Percentiles rank a stretch among this genome's conserved stretches.
Conservation (phyloP, 2,329 filamentous ascomycete species). For the Pestalotiopsis sp. region DNA sequence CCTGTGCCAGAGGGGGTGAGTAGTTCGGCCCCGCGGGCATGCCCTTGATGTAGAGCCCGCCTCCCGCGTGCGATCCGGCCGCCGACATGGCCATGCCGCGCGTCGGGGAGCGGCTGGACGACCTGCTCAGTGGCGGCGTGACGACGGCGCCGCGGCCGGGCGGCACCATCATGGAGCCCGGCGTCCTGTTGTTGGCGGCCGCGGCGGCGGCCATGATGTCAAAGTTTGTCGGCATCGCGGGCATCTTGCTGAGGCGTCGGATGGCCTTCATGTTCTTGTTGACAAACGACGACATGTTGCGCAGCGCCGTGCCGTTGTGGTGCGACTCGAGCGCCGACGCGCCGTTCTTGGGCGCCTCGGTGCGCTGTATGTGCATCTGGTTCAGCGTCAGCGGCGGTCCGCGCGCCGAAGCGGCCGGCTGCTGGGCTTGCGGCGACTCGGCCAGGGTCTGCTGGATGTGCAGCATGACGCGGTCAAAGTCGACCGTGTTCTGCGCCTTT, state of each 20-base stretch:
- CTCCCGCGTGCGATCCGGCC: neutral
- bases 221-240: conserved; percentile 33
- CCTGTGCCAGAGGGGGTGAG: neutral
- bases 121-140: conserved; percentile 37
- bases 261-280: conserved; percentile 45
- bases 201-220: conserved; percentile 26
- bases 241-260: conserved; percentile 43
- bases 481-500: conserved; percentile 36
- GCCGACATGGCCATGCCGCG: conserved; percentile 5
- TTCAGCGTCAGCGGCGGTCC: conserved; percentile 34
- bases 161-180: too few relatives aligned
- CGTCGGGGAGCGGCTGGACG: conserved; percentile 31
- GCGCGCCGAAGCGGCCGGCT: conserved; percentile 24
- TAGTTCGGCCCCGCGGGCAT: conserved; percentile 14
- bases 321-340: conserved; percentile 42
- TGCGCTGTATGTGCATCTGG: conserved; percentile 42
- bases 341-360: conserved; percentile 31
- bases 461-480: conserved; percentile 48
- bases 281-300: conserved; percentile 47
- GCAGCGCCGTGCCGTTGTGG: conserved; percentile 43
- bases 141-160: conserved; percentile 13
- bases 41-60: conserved; percentile 7
- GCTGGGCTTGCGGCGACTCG: conserved; percentile 18
- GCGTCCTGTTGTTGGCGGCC: conserved; percentile 7
- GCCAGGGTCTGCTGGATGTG: conserved; percentile 40